Conservation (phyloP, 306 rosid genomes). For the Begonia peltatifolia region DNA sequence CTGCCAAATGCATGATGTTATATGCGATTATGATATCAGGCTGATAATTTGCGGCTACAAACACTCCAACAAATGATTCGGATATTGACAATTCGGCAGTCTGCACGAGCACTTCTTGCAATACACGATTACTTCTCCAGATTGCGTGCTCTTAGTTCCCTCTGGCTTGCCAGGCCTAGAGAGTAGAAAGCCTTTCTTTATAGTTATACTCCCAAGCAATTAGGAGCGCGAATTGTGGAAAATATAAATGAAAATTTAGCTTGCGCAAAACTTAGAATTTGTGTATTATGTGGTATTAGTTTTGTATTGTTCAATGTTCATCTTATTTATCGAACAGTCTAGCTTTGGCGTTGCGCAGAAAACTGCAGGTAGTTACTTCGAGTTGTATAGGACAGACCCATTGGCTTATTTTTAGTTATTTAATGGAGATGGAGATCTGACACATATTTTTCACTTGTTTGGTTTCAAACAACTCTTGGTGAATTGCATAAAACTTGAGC, state of each 20-base stretch:
- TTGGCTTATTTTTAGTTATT: no score
- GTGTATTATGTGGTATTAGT: conserved; percentile 6
- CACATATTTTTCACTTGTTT: no score
- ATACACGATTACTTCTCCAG: conserved; percentile 57
- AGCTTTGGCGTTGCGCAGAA: no score
- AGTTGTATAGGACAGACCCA: no score
- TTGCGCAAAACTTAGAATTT: neutral
- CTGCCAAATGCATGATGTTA: no score
- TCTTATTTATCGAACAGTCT: conserved; percentile 5
- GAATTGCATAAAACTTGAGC: no score
- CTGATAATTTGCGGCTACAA: conserved; percentile 70
- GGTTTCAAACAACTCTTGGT: no score
- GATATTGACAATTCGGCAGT: conserved; percentile 61
- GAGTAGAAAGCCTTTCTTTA: conserved; percentile 17
- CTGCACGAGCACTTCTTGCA: conserved; percentile 69
- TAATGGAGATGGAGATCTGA: no score
- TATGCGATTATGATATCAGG: conserved; percentile 15
- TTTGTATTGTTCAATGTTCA: conserved; percentile 1
- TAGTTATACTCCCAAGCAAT: no score
- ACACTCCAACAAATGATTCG: conserved; percentile 73
- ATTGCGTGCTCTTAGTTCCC: conserved; percentile 60
- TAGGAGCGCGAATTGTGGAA: no score
- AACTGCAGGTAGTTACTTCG: conserved; percentile 9
- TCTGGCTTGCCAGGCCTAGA: conserved; percentile 72
- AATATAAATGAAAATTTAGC: no score